Evolutionary conservation across 306 rosid species (phyloP), one percentile per base, ranked within the genome.

Genomic region (Castanea mollissima): DNA sequence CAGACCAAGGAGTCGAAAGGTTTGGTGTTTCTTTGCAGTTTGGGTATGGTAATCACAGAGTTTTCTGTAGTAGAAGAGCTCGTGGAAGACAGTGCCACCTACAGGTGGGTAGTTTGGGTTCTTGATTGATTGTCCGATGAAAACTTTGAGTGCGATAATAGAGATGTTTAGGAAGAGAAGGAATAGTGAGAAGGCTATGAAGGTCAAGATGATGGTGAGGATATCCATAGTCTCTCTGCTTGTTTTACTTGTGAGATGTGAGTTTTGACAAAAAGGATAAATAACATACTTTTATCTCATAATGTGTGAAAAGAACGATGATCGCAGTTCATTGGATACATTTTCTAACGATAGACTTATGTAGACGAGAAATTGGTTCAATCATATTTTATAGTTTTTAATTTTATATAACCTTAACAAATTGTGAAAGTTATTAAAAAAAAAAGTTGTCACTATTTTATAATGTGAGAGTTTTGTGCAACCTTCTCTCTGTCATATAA

Each of bases 81-180:
- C 87, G 83, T 74, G 14, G 21, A 91, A 87, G 16, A 86, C 34
- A 5, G 93, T 90, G 78, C 97, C 98, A 71, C 82, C 62, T 16
- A 86, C 88, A 2, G 94, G 98, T 3, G 98, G 82, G 71, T 88
- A 91, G 4, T 78, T 65, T 23, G 82, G 75, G 86, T 85, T 76
- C 4, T 77, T 76, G 52, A 89, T 81, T 81, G 94, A 90, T 56
- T 91, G 91, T 71, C 94, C 92, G 7, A 41, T 51, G 79, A 71
- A 74, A 52, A 80, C 78, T 51, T 55, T 72, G 15, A 87, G 52
- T n/a, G 80, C 69, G 65, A 90, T 69, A 62, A 85, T 51, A 31
- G 77, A 71, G 19, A 91, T 56, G 76, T 23, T 6, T 0, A 91
- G 38, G 21, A 86, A 38, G 71, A 85, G 32, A 55, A 52, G 21